Evolutionary conservation across 179 eudicot species (phyloP).

Genomic region (Vitellaria paradoxa): DNA sequence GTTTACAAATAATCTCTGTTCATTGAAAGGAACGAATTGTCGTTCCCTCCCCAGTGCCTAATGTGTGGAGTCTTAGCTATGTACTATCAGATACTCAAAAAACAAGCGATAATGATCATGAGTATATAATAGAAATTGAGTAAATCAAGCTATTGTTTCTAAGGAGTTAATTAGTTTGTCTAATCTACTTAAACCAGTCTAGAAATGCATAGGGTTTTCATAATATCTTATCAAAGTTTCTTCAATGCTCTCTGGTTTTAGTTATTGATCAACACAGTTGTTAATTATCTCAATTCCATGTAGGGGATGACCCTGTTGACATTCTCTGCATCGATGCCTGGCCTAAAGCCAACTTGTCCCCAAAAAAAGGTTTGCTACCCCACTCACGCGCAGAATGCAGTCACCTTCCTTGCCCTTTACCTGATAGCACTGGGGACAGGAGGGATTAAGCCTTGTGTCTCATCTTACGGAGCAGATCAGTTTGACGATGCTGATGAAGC

Average conservation of each 20-base stretch:
- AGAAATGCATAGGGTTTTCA: no score
- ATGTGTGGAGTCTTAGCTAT: background rate
- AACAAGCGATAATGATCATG: background rate
- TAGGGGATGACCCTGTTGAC: conserved; percentile 62
- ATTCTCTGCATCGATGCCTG: conserved; percentile 41
- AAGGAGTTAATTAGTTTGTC: background rate
- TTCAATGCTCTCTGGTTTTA: background rate
- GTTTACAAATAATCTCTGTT: no score
- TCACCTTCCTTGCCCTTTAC: conserved; percentile 43
- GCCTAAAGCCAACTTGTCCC: conserved; percentile 37
- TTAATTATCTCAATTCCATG: no score
- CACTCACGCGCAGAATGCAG: conserved; percentile 26
- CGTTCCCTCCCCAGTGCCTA: no score
- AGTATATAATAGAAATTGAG: background rate
- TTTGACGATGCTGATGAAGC: conserved; percentile 57
- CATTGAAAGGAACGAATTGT: no score
- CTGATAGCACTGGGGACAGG: conserved; percentile 53
- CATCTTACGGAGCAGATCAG: conserved; percentile 56
- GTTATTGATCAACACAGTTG: no score
- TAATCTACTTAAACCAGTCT: no score
- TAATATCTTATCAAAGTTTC: background rate
- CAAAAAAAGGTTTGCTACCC: conserved; percentile 30
- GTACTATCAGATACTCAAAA: background rate
- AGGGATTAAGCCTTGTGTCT: conserved; percentile 55
- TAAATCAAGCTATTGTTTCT: background rate